A percentile compares a stretch with the other conserved stretches of the same genome.
These are phyloP conservation scores for Punica granatum DNA, from an alignment of 345 rosid species.

Conservation along the genomic window DNA sequence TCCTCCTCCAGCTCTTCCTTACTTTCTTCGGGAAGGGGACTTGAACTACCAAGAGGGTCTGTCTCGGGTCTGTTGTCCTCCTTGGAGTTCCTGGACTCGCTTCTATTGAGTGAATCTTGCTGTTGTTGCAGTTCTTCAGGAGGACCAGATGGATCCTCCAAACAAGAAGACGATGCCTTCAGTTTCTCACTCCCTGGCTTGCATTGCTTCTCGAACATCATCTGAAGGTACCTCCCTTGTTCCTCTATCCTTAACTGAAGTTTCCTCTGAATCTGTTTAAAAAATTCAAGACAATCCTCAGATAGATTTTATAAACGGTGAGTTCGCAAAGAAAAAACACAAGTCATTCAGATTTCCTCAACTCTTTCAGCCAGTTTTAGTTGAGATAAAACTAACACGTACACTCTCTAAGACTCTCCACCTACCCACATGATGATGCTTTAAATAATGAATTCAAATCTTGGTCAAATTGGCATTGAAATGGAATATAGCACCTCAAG, in stretches of 20 bases:
- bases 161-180: conserved; percentile 44
- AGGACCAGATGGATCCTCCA: conserved; percentile 34
- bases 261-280: conserved; percentile 71
- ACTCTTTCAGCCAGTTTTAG: not conserved
- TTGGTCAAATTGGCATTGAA: not conserved
- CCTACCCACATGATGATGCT: not conserved
- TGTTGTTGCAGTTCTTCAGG: conserved; percentile 10
- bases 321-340: not conserved
- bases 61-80: conserved; percentile 18
- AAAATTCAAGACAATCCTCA: not conserved
- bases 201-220: conserved; percentile 92
- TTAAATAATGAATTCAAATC: not conserved
- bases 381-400: too few species aligned
- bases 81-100: conserved; percentile 27
- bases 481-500: conserved; percentile 58
- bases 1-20: not conserved
- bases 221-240: conserved; percentile 87
- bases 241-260: conserved; percentile 93
- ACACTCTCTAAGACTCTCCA: too few species aligned
- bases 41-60: conserved; percentile 11
- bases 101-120: conserved; percentile 24
- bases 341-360: conserved; percentile 1
- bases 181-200: conserved; percentile 48
- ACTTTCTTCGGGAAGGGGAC: not conserved
- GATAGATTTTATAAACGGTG: not conserved